Evolutionary conservation across 1,284 basidiomycete genomes (phyloP).

Genomic region (Malassezia equina): DNA sequence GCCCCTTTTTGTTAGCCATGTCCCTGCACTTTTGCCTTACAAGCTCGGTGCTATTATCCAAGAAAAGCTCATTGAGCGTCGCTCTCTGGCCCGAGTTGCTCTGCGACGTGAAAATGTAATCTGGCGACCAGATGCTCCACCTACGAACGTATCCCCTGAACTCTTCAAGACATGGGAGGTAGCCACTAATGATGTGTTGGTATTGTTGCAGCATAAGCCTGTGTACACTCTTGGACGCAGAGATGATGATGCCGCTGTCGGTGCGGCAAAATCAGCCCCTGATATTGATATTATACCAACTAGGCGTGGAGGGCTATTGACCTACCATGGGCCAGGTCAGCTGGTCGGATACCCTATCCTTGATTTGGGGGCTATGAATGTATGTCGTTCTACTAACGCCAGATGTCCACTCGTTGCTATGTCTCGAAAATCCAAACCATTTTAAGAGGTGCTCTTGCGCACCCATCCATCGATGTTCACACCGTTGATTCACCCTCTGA

Average conservation of each 20-base stretch:
- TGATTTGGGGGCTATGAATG: constrained; percentile 60
- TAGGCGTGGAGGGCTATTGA: constrained; percentile 79
- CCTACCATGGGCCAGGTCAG: constrained; percentile 96
- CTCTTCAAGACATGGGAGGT: constrained; percentile 29
- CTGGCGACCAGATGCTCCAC: not conserved
- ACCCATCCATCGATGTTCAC: constrained; percentile 49
- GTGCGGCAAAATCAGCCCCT: constrained; percentile 57
- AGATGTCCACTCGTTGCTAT: constrained; percentile 57
- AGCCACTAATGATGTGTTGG: constrained; percentile 51
- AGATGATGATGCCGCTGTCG: constrained; percentile 57
- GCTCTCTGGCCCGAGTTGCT: constrained; percentile 47
- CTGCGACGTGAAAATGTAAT: constrained; percentile 53
- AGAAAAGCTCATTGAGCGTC: constrained; percentile 34
- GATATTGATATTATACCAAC: constrained; percentile 81
- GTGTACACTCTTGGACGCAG: constrained; percentile 82
- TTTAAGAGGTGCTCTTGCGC: constrained; percentile 56
- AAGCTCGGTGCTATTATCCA: constrained; percentile 33
- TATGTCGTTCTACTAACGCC: constrained; percentile 49
- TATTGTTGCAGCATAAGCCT: constrained; percentile 66
- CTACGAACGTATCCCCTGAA: constrained; percentile 54
- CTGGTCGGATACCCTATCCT: constrained; percentile 89
- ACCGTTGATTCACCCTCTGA: constrained; percentile 25
- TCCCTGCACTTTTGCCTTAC: constrained; percentile 43
- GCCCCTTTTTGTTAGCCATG: constrained; percentile 13
- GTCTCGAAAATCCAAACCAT: constrained; percentile 61